Evolutionary conservation across 1,284 basidiomycete genomes (phyloP).

Genomic region (Chiua sp.): DNA sequence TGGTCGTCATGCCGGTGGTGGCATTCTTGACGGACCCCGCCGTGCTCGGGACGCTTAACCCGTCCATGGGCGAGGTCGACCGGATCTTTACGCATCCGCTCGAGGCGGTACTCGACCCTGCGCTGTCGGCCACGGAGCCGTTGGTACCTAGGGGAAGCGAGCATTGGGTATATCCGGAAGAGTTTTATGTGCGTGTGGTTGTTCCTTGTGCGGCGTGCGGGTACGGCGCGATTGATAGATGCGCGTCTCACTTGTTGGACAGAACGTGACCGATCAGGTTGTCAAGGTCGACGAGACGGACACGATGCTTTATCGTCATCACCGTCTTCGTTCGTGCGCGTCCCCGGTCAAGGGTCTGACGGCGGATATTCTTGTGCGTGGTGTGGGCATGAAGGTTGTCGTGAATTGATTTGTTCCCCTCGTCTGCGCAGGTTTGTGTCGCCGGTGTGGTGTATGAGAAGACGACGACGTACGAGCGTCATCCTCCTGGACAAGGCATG

Average conservation of each 20-base stretch:
- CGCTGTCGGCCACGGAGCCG: constrained; percentile 46
- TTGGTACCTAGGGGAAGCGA: constrained; percentile 65
- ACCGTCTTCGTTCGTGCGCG: constrained; percentile 76
- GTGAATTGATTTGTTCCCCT: not conserved
- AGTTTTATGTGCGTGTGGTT: constrained; percentile 63
- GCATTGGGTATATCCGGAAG: constrained; percentile 79
- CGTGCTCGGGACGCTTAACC: constrained; percentile 57
- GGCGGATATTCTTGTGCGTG: constrained; percentile 75
- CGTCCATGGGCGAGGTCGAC: constrained; percentile 74
- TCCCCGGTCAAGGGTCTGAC: constrained; percentile 86
- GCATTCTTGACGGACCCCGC: constrained; percentile 62
- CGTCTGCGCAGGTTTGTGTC: constrained; percentile 53
- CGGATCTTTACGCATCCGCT: constrained; percentile 82
- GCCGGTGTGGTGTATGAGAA: constrained; percentile 62
- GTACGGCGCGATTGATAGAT: no score
- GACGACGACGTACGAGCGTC: constrained; percentile 53
- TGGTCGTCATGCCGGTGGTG: constrained; percentile 76
- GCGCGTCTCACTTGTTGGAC: not conserved
- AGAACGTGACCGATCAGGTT: constrained; percentile 57
- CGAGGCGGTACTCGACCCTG: constrained; percentile 69
- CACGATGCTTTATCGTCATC: constrained; percentile 64
- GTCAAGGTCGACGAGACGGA: constrained; percentile 50
- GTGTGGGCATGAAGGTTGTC: not conserved
- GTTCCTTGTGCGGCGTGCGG: no score
- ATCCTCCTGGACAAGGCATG: constrained; percentile 42